Evolutionary conservation across 164 flowering plant genomes (phyloP).

Genomic region (Nymphaea thermarum): DNA sequence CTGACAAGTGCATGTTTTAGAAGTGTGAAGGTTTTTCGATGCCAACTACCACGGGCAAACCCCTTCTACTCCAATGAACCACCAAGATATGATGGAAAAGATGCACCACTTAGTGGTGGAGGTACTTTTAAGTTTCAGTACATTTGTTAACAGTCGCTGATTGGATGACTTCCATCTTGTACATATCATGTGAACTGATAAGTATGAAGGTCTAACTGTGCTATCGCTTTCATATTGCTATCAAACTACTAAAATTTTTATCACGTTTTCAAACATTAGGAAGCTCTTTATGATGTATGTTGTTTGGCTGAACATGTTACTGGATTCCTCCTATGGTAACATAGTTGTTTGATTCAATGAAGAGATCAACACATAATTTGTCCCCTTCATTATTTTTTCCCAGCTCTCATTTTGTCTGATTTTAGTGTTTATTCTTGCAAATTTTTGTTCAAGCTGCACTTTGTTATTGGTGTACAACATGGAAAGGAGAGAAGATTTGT

Average conservation of each 20-base stretch:
- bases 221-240: too few species aligned
- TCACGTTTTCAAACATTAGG: too few species aligned
- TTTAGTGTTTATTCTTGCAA: not conserved
- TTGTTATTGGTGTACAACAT: slow-evolving; percentile 83
- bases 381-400: not conserved
- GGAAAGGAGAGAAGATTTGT: slow-evolving; percentile 82
- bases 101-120: slow-evolving; percentile 38
- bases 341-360: too few species aligned
- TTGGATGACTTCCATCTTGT: too few species aligned
- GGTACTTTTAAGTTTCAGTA: slow-evolving; percentile 25
- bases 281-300: too few species aligned
- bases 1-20: slow-evolving; percentile 13
- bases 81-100: slow-evolving; percentile 32
- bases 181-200: too few species aligned
- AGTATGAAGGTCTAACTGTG: too few species aligned
- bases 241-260: too few species aligned
- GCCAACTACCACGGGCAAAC: slow-evolving; percentile 64
- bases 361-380: too few species aligned
- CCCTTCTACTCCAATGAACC: slow-evolving; percentile 63
- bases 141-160: too few species aligned
- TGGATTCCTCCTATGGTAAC: too few species aligned
- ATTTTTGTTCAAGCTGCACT: slow-evolving; percentile 12
- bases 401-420: not conserved
- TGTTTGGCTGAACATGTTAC: too few species aligned
- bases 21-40: slow-evolving; percentile 91